Evolutionary conservation across 1,284 basidiomycete species (phyloP).

Genomic region (Malassezia furfur): DNA sequence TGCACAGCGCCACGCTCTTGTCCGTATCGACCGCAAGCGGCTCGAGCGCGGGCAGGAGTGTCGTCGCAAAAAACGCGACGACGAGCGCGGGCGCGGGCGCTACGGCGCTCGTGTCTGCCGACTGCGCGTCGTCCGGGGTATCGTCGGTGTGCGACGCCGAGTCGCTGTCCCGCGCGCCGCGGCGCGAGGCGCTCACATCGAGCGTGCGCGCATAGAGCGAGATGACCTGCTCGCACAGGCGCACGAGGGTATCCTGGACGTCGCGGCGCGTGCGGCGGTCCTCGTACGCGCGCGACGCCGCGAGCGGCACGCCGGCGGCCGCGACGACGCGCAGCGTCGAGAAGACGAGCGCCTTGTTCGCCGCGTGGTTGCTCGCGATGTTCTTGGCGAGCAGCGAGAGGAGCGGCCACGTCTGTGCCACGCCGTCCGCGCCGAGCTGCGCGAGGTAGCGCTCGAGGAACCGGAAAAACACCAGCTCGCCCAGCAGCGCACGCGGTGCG

Average conservation of each 20-base stretch:
- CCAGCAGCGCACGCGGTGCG: constrained; percentile 1
- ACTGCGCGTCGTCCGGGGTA: constrained; percentile 17
- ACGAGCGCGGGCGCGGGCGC: background rate
- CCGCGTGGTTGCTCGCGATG: constrained; percentile 52
- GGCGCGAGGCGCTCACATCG: constrained; percentile 53
- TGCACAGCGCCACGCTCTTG: constrained; percentile 66
- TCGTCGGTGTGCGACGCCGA: constrained; percentile 15
- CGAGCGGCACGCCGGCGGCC: constrained; percentile 64
- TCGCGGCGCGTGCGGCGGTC: constrained; percentile 81
- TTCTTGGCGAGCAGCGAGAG: constrained; percentile 71
- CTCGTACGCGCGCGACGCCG: constrained; percentile 72
- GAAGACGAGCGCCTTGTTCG: constrained; percentile 56
- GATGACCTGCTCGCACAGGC: constrained; percentile 72
- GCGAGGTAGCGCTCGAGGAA: constrained; percentile 83
- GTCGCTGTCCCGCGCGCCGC: constrained; percentile 10
- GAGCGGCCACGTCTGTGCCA: constrained; percentile 73
- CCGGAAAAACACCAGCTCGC: constrained; percentile 55
- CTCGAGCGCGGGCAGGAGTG: constrained; percentile 66
- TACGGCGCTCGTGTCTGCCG: background rate
- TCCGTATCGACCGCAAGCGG: constrained; percentile 76
- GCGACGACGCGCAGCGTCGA: constrained; percentile 70
- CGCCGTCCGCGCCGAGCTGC: constrained; percentile 74
- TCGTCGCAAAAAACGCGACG: constrained; percentile 62
- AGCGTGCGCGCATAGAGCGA: constrained; percentile 63
- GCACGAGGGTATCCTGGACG: constrained; percentile 78